phyloP scores from a whole-genome alignment of 805 yeast genomes.

The Wickerhamiella parazyma region DNA sequence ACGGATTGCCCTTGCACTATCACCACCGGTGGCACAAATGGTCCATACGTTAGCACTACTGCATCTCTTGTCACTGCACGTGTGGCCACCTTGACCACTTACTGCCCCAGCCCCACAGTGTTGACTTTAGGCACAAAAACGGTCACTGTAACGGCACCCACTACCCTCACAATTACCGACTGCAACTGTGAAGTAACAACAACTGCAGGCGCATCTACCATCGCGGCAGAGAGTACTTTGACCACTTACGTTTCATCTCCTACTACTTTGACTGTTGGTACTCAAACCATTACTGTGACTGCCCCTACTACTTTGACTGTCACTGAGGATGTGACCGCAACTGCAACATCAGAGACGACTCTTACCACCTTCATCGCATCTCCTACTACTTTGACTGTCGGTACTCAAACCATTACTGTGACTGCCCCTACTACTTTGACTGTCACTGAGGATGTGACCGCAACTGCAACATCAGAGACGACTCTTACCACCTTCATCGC shows the following conservation, averaged over 20 bases:
- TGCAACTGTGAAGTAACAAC: not conserved
- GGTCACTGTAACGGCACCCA: slow-evolving; percentile 44
- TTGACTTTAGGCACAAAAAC: slow-evolving; percentile 35
- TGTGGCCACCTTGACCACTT: slow-evolving; percentile 42
- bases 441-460: not conserved
- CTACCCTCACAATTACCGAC: slow-evolving; percentile 44
- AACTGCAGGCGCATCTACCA: not conserved
- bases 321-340: too few relatives aligned
- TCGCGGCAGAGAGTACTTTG: not conserved
- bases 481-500: not conserved
- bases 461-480: not conserved
- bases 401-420: not conserved
- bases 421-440: not conserved
- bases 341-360: too few relatives aligned
- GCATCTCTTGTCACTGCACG: slow-evolving; percentile 10
- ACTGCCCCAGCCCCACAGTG: slow-evolving; percentile 61
- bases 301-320: not conserved
- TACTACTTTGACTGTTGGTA: not conserved
- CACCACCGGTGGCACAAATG: not conserved
- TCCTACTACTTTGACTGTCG: too few relatives aligned
- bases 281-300: not conserved
- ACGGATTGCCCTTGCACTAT: slow-evolving; percentile 1
- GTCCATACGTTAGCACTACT: not conserved
- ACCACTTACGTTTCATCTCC: not conserved
- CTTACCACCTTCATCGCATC: too few relatives aligned